These are phyloP conservation scores for Lasiosphaeria hispida DNA, from an alignment of 495 filamentous ascomycete species.

Conservation along the genomic window DNA sequence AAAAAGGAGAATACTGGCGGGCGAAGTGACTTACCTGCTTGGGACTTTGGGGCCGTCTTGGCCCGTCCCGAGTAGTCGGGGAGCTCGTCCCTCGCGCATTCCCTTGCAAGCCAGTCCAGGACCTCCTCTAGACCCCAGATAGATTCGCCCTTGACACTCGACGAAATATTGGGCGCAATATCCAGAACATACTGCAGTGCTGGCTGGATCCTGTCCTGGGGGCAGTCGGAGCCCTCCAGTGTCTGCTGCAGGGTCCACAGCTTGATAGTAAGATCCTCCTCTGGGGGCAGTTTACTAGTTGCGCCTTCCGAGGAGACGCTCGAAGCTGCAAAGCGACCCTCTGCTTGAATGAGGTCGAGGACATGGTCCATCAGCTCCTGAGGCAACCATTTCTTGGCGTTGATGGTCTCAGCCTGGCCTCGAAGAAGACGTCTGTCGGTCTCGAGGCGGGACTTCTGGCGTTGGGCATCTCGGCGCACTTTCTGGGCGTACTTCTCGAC, in stretches of 20 bases:
- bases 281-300: slow-evolving; percentile 45
- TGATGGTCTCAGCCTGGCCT: slow-evolving; percentile 65
- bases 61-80: slow-evolving; percentile 61
- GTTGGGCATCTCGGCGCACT: slow-evolving; percentile 61
- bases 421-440: slow-evolving; percentile 78
- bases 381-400: slow-evolving; percentile 74
- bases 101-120: slow-evolving; percentile 80
- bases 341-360: slow-evolving; percentile 56
- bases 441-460: slow-evolving; percentile 68
- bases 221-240: slow-evolving; percentile 65
- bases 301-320: slow-evolving; percentile 39
- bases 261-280: slow-evolving; percentile 71
- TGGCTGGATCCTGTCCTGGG: slow-evolving; percentile 57
- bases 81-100: slow-evolving; percentile 65
- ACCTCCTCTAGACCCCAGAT: slow-evolving; percentile 84
- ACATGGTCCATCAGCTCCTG: slow-evolving; percentile 74
- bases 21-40: slow-evolving; percentile 25
- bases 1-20: background rate
- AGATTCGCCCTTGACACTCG: slow-evolving; percentile 55
- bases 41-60: slow-evolving; percentile 31
- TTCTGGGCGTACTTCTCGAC: slow-evolving; percentile 78
- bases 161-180: slow-evolving; percentile 50
- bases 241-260: slow-evolving; percentile 78
- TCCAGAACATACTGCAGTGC: slow-evolving; percentile 64
- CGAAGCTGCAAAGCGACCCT: slow-evolving; percentile 48